A percentile compares a stretch with the other conserved stretches of the same genome.
Conservation (phyloP, 208 protist species). For the Trypanosoma vivax region DNA sequence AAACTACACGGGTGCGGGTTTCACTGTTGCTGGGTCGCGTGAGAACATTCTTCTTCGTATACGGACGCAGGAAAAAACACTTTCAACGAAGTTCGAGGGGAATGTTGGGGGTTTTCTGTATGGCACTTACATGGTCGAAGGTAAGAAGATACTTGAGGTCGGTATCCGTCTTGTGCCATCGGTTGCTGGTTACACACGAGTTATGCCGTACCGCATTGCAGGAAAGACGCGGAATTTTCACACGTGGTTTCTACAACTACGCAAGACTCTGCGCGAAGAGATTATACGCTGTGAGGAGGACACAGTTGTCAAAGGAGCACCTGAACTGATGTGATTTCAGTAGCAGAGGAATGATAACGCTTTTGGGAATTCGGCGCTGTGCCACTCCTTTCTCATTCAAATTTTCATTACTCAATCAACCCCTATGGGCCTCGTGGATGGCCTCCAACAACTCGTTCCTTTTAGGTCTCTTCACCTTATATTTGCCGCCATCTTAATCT, state of each 20-base stretch:
- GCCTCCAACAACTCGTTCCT: no score
- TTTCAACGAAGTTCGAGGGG: constrained; percentile 62
- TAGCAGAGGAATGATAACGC: no score
- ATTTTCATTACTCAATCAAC: constrained; percentile 3
- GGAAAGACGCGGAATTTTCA: constrained; percentile 80
- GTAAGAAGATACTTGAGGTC: constrained; percentile 58
- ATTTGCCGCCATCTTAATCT: no score
- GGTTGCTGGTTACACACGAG: constrained; percentile 71
- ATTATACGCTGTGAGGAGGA: constrained; percentile 80
- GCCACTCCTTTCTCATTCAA: constrained; percentile 9
- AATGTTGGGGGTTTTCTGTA: constrained; percentile 63
- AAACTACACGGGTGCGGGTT: constrained; percentile 62
- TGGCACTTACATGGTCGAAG: constrained; percentile 39
- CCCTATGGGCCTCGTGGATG: no score
- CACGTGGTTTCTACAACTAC: constrained; percentile 70
- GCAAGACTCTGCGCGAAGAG: constrained; percentile 69
- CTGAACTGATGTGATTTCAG: constrained; percentile 68
- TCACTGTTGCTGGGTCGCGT: constrained; percentile 66
- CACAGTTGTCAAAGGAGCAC: constrained; percentile 67
- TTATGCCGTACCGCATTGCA: constrained; percentile 75
- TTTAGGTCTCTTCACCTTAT: no score
- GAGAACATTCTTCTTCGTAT: constrained; percentile 72
- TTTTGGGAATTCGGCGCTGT: constrained; percentile 1
- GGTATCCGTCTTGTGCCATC: constrained; percentile 64
- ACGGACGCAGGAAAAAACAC: constrained; percentile 35